Conservation (phyloP, 768 basidiomycete genomes). For the Xerocomus potaroensis region DNA sequence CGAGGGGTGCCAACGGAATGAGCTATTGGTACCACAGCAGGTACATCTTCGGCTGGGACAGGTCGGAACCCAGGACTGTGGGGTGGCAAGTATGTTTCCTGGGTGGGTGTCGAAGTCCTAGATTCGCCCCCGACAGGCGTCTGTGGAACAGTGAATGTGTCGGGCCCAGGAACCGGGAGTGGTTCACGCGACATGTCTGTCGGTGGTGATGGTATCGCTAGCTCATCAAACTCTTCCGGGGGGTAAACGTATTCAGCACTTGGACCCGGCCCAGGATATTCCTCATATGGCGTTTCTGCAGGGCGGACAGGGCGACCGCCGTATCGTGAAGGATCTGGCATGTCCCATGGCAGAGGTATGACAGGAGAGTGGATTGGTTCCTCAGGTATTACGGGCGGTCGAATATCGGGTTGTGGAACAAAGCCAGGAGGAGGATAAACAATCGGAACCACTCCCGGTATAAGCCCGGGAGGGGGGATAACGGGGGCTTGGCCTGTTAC, state of each 20-base stretch:
- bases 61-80: conserved; percentile 11
- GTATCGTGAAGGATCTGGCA: conserved; percentile 23
- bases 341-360: conserved; percentile 16
- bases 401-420: conserved; percentile 13
- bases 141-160: conserved; percentile 12
- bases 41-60: conserved; percentile 10
- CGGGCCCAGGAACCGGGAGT: conserved; percentile 18
- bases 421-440: conserved; percentile 19
- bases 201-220: conserved; percentile 22
- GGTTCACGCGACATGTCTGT: conserved; percentile 11
- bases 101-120: conserved; percentile 23
- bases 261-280: conserved; percentile 5
- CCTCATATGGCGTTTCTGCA: conserved; percentile 21
- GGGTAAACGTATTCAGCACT: conserved; percentile 1
- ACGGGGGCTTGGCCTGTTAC: conserved; percentile 12
- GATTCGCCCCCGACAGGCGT: conserved; percentile 11
- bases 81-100: conserved; percentile 18
- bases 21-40: conserved; percentile 16
- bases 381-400: conserved; percentile 24
- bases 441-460: conserved; percentile 13
- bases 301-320: conserved; percentile 35
- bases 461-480: conserved; percentile 20
- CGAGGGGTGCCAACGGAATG: conserved; percentile 4
- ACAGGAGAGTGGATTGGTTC: conserved; percentile 18
- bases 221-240: conserved; percentile 16